Base-by-base conservation (phyloP, 257 asterid genomes). In the Solanum neorickii region DNA sequence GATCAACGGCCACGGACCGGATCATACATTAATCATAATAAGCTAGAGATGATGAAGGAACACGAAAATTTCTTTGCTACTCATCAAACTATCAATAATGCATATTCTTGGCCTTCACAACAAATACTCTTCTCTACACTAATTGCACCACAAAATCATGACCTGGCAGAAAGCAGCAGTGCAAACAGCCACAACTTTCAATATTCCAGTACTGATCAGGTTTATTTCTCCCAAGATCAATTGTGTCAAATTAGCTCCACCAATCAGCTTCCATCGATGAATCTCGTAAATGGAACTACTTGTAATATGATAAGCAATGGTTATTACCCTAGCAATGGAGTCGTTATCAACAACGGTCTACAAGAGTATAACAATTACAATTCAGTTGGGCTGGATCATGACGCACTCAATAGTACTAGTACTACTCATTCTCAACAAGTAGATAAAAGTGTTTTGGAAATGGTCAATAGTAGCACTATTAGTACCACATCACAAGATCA, bases 401-500 rank as follows among this genome's bases (percentile, higher is more conserved):
- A 59, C 49, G 85, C 85, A 5, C 74, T 77, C 77, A 80, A 65
- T 52, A 72, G 41, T 42, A 41, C 66, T 47, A 70, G 31, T 35
- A 41, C 42, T 42, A 23, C 18, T 82, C 68, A 73, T 78, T 56
- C 86, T 15, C 90, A 87, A 27, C 66, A 84, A 70, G 83, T 88
- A 86, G 92, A 89, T 60, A 89, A 80, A 59, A 16, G 86, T 65
- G 89, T 83, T 12, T 60, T 82, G 66, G 91, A 86, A n/a, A 86
- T 87, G 88, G 85, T 82, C 82, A 86, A 86, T 72, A 86, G 77
- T 47, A 87, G 89, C 77, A 88, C 83, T 11, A 88, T 68, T 8
- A 75, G 78, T 8, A 59, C 70, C 12, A 76, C 89, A 31, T 90
- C 92, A 56, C 91, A 87, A 23, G 93, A 90, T 70, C 85, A 27